phyloP scores from a whole-genome alignment of 2,329 filamentous ascomycete genomes.

The Fusarium incarnatum region DNA sequence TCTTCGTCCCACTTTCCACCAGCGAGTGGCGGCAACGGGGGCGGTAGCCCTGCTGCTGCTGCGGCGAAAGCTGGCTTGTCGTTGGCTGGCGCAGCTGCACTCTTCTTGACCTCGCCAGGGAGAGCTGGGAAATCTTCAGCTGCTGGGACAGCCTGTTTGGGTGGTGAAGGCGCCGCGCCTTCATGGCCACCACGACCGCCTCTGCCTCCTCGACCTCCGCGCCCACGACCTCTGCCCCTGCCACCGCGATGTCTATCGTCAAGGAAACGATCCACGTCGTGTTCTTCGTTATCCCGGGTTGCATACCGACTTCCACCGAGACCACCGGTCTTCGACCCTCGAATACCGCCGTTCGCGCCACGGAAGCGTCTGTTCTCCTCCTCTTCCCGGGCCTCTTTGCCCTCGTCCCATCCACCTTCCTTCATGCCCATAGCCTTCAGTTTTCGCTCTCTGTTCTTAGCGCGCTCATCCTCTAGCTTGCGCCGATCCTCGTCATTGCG shows the following conservation, averaged over 20 bases:
- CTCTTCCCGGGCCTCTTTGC: conserved; percentile 60
- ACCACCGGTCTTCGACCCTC: conserved; percentile 54
- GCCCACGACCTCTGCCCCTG: conserved; percentile 50
- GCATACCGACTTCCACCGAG: conserved; percentile 59
- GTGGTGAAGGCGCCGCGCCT: conserved; percentile 31
- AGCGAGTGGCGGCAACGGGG: conserved; percentile 46
- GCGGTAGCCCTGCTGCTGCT: conserved; percentile 41
- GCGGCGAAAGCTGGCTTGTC: conserved; percentile 49
- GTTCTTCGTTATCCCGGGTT: conserved; percentile 48
- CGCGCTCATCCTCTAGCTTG: conserved; percentile 69
- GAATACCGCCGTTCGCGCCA: conserved; percentile 56
- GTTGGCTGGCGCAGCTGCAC: conserved; percentile 15
- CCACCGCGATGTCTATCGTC: conserved; percentile 52
- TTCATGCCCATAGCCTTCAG: conserved; percentile 67
- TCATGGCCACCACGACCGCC: conserved; percentile 49
- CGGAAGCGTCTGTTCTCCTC: conserved; percentile 58
- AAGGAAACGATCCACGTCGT: conserved; percentile 53
- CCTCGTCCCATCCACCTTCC: conserved; percentile 69
- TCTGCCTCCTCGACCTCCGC: conserved; percentile 51
- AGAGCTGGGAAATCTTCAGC: conserved; percentile 54
- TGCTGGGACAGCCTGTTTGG: conserved; percentile 45
- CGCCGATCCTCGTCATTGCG: conserved; percentile 64
- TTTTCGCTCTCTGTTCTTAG: conserved; percentile 70
- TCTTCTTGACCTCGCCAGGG: conserved; percentile 47
- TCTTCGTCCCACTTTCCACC: conserved; percentile 68